phyloP scores from a whole-genome alignment of 768 basidiomycete species.

The Serendipita sp. region DNA sequence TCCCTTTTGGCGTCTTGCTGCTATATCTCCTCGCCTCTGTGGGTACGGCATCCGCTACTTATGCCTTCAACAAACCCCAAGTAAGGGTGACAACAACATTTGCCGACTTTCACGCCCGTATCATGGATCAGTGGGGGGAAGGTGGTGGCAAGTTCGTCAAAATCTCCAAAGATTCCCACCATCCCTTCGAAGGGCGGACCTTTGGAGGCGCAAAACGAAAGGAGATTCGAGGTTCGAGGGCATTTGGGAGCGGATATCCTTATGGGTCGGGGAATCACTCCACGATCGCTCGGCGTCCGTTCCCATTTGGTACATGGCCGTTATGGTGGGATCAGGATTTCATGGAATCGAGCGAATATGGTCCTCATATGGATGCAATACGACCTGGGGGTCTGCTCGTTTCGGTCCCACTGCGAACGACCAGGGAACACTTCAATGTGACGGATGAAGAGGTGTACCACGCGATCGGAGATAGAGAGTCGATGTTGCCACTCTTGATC shows the following conservation, averaged over 20 bases:
- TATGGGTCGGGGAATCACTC: background rate
- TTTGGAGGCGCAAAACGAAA: background rate
- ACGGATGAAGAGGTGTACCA: background rate
- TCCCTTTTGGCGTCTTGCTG: too few species aligned
- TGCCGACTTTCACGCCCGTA: background rate
- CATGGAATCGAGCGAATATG: background rate
- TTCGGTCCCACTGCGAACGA: background rate
- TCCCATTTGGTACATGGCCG: slow-evolving; percentile 1
- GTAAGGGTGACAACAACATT: background rate
- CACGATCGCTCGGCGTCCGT: background rate
- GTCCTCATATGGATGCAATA: slow-evolving; percentile 1
- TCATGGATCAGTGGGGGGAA: background rate
- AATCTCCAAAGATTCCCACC: background rate
- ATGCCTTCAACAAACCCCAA: background rate
- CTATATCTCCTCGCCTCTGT: too few species aligned
- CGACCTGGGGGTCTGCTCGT: background rate
- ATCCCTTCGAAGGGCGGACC: background rate
- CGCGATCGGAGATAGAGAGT: background rate
- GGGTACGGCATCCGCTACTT: too few species aligned
- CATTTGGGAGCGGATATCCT: background rate
- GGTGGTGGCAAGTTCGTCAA: background rate
- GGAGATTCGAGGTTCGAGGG: background rate
- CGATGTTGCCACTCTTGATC: background rate
- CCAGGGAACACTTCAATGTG: background rate
- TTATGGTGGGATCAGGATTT: background rate